Percentiles rank a stretch among this genome's conserved stretches.
Evolutionary conservation across 2,329 filamentous ascomycete species (phyloP).

Genomic region (Bisporella sp.): DNA sequence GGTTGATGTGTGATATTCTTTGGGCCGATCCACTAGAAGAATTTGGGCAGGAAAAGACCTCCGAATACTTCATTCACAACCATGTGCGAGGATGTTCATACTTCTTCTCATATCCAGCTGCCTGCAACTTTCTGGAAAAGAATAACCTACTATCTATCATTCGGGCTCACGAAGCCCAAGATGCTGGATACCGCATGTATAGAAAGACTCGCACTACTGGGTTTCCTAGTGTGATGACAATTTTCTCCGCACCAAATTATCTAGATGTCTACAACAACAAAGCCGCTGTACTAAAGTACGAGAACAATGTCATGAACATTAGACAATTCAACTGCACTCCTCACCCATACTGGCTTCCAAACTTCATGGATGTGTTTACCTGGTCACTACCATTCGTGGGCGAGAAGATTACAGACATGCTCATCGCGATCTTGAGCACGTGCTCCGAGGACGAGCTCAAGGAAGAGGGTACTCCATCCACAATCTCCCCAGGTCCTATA

Average conservation of each 20-base stretch:
- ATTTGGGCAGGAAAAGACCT: constrained; percentile 97
- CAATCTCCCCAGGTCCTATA: constrained; percentile 51
- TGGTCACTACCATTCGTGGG: constrained; percentile 98
- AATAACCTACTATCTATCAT: constrained; percentile 98
- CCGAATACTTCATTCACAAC: constrained; percentile 96
- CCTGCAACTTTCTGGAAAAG: constrained; percentile 96
- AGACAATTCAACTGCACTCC: constrained; percentile 99
- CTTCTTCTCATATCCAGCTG: constrained; percentile 97
- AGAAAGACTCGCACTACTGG: constrained; percentile 96
- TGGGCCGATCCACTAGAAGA: constrained; percentile 98
- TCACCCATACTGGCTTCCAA: constrained; percentile 98
- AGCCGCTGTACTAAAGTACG: constrained; percentile 96
- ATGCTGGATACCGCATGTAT: constrained; percentile 98
- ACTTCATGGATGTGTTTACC: constrained; percentile 99
- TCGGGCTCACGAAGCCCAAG: constrained; percentile 95
- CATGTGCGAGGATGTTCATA: constrained; percentile 98
- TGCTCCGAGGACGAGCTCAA: constrained; percentile 99
- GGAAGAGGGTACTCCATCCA: constrained; percentile 72
- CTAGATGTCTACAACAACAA: constrained; percentile 99
- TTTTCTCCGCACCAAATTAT: constrained; percentile 98
- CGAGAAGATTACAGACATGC: constrained; percentile 99
- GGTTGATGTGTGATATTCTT: constrained; percentile 97
- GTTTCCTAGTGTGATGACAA: constrained; percentile 99
- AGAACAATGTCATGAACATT: constrained; percentile 99
- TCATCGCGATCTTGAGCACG: constrained; percentile 95